Percentiles rank a stretch among this genome's conserved stretches.
Evolutionary conservation across 208 protist species (phyloP).

Genomic region (Naegleria fowleri): DNA sequence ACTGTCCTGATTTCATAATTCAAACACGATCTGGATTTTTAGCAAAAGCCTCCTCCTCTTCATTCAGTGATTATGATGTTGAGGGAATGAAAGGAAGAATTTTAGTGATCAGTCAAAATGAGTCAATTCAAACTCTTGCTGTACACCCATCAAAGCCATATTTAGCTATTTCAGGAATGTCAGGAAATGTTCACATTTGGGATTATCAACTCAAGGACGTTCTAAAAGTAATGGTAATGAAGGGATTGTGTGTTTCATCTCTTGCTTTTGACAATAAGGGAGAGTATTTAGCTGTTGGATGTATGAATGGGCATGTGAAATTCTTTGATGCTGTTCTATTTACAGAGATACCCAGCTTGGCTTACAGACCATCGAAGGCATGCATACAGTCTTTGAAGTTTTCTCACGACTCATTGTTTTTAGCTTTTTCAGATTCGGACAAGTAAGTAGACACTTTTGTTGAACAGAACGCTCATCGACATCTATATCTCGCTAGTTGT

Average conservation of each 20-base stretch:
- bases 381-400: conserved; percentile 68
- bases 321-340: conserved; percentile 70
- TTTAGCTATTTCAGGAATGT: conserved; percentile 71
- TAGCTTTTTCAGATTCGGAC: conserved; percentile 66
- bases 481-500: no score
- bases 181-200: conserved; percentile 79
- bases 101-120: conserved; percentile 77
- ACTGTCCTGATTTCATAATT: conserved; percentile 76
- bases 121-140: conserved; percentile 64
- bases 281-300: conserved; percentile 71
- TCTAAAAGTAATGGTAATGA: conserved; percentile 67
- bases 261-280: conserved; percentile 73
- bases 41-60: conserved; percentile 63
- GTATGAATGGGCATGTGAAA: conserved; percentile 82
- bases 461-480: no score
- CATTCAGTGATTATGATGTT: conserved; percentile 62
- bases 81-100: conserved; percentile 62
- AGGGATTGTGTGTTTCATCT: conserved; percentile 63
- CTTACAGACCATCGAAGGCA: conserved; percentile 48
- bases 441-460: neutral
- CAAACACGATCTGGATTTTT: conserved; percentile 78
- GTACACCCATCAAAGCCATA: conserved; percentile 67
- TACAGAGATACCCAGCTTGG: conserved; percentile 68
- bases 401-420: conserved; percentile 61
- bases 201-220: conserved; percentile 68